Evolutionary conservation across 106 monocot species (phyloP), one percentile per base, ranked within the genome.

Genomic region (Dioscorea alata): DNA sequence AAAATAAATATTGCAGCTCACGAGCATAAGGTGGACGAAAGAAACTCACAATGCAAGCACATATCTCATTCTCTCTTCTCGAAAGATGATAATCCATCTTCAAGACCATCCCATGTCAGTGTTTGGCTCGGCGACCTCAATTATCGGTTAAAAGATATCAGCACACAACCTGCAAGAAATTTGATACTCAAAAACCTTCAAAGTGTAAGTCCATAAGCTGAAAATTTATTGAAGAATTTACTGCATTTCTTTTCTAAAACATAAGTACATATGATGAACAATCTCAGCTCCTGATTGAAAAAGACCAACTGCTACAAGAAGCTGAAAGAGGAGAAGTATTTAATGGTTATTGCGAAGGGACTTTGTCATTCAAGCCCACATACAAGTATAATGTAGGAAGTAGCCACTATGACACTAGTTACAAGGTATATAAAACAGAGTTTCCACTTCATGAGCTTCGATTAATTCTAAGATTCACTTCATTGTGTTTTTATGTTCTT

Each of bases 51-150:
- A 51, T 86, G 72, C 63, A 76, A 67, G 79, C 82, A 79, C 49
- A 79, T 82, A 34, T 79, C 86, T 6, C 75, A 79, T 63, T 79
- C 79, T 4, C 73, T 86, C 60, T 82, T 79, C 73, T 70, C 76
- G 8, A 71, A 70, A 56, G 62, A 79, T 12, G 15, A 6, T 9
- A 67, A 58, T 49, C 59, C 65, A 21, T 72, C 57, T 23, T 42
- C 60, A 25, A 73, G 52, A 54, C 73, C 79, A 4, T 79, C 63
- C 34, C 59, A 86, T 71, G 13, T 82, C 9, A 79, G 63, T 2
- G 65, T 86, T n/a, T 82, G 81, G 86, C 52, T 86, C 10, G 86
- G 86, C 21, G 86, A 86, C 62, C 81, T 86, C 60, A 82, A 86
- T 57, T 86, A 86, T 64, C 74, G 82, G 66, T 12, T 81, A 13